phyloP scores from a whole-genome alignment of 257 asterid species.

The Primulina tabacum region DNA sequence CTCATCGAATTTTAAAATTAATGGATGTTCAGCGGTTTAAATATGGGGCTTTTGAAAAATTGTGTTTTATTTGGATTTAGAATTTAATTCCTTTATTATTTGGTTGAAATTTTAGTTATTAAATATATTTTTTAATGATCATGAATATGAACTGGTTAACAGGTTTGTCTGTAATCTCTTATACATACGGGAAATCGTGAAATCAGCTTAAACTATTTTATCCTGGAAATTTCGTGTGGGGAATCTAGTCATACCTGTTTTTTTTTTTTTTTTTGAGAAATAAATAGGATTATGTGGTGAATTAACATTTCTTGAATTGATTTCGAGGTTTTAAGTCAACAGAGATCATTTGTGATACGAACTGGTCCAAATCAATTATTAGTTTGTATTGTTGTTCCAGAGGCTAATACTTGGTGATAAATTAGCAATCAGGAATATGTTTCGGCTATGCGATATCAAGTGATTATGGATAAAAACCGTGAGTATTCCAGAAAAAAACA shows the following conservation, averaged over 20 bases:
- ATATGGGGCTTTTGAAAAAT: constrained; percentile 33
- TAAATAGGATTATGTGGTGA: constrained; percentile 5
- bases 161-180: constrained; percentile 3
- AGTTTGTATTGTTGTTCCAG: constrained; percentile 8
- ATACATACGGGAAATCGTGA: constrained; percentile 9
- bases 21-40: constrained; percentile 19
- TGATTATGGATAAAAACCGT: neutral
- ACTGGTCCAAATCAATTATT: constrained; percentile 9
- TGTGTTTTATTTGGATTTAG: constrained; percentile 2
- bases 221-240: neutral
- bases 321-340: constrained; percentile 6
- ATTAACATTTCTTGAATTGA: constrained; percentile 5
- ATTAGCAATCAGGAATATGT: constrained; percentile 6
- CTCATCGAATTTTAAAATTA: constrained; percentile 30
- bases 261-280: neutral
- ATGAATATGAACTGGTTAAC: constrained; percentile 13
- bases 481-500: neutral
- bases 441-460: neutral
- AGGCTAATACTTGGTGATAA: constrained; percentile 5
- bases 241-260: constrained; percentile 19
- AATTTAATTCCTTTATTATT: constrained; percentile 17
- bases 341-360: neutral
- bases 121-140: constrained; percentile 2
- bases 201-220: constrained; percentile 14
- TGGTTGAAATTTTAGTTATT: constrained; percentile 19